These are phyloP conservation scores for Botryosphaeria agaves DNA, from an alignment of 2,329 filamentous ascomycete species.

Conservation along the genomic window DNA sequence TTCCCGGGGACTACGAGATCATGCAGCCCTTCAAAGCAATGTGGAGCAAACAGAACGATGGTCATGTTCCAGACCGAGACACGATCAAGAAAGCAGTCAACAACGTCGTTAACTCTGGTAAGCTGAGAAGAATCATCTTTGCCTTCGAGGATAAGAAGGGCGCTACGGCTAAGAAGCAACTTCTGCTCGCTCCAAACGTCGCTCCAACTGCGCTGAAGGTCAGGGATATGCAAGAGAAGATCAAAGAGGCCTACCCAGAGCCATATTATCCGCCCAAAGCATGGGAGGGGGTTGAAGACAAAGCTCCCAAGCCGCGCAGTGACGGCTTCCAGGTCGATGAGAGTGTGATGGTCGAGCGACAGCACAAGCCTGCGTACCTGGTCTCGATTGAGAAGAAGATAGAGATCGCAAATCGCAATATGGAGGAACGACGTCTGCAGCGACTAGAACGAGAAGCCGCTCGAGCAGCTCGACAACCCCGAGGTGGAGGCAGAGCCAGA, in stretches of 20 bases:
- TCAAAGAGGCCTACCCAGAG: slow-evolving; percentile 26
- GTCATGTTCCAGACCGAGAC: slow-evolving; percentile 31
- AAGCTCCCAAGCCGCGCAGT: neutral
- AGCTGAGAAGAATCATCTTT: slow-evolving; percentile 35
- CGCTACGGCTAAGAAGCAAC: slow-evolving; percentile 28
- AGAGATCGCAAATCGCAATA: neutral
- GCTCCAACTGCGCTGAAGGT: slow-evolving; percentile 26
- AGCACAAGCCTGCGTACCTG: neutral
- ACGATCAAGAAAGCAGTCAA: slow-evolving; percentile 35
- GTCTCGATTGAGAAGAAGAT: neutral
- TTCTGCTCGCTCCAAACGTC: slow-evolving; percentile 31
- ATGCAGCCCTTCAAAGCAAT: slow-evolving; percentile 34
- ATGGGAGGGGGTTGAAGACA: slow-evolving; percentile 6
- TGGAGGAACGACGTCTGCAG: too few species aligned
- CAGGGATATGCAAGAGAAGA: slow-evolving; percentile 29
- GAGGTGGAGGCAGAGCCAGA: too few species aligned
- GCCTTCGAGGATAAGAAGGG: slow-evolving; percentile 30
- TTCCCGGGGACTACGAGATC: slow-evolving; percentile 37
- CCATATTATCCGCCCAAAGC: slow-evolving; percentile 26
- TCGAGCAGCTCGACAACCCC: too few species aligned
- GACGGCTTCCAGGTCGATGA: neutral
- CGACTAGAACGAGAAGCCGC: too few species aligned
- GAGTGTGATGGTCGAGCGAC: neutral
- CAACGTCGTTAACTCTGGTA: slow-evolving; percentile 29
- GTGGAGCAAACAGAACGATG: slow-evolving; percentile 29